Percentiles rank a stretch among this genome's conserved stretches.
phyloP scores from a whole-genome alignment of 192 early-diverging fungal genomes.

The Umbelopsis sp. region DNA sequence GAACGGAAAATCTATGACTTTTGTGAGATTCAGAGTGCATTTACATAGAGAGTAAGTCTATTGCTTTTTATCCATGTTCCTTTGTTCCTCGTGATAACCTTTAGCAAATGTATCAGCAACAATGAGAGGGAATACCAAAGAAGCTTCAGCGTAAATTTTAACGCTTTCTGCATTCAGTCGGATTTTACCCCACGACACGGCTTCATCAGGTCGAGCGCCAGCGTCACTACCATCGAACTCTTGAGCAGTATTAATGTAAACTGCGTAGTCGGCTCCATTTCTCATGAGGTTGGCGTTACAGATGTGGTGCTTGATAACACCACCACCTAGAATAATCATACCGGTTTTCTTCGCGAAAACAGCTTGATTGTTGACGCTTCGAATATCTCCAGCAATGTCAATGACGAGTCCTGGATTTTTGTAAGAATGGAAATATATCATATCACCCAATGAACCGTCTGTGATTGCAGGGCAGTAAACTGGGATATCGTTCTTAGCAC shows the following conservation, averaged over 20 bases:
- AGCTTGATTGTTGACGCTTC: conserved; percentile 88
- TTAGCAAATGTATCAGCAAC: conserved; percentile 96
- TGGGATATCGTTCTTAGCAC: conserved; percentile 86
- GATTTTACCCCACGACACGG: conserved; percentile 99
- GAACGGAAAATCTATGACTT: not conserved
- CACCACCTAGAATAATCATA: conserved; percentile 95
- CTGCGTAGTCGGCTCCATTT: conserved; percentile 96
- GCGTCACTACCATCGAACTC: conserved; percentile 99
- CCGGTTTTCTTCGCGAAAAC: conserved; percentile 97
- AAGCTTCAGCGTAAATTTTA: conserved; percentile 94
- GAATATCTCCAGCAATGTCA: conserved; percentile 92
- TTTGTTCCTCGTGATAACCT: conserved; percentile 31
- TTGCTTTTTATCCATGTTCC: not conserved
- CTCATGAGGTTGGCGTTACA: conserved; percentile 99
- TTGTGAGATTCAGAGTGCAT: not conserved
- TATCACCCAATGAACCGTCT: conserved; percentile 97
- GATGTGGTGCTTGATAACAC: conserved; percentile 98
- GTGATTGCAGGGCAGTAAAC: conserved; percentile 97
- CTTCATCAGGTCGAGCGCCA: conserved; percentile 96
- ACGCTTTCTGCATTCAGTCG: conserved; percentile 75
- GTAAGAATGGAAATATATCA: conserved; percentile 99
- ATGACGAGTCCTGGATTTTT: conserved; percentile 92
- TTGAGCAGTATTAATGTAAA: conserved; percentile 97
- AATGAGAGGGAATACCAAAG: conserved; percentile 90
- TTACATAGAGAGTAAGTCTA: not conserved